phyloP scores from a whole-genome alignment of 2,329 filamentous ascomycete species.

The Apiospora saccharicola region DNA sequence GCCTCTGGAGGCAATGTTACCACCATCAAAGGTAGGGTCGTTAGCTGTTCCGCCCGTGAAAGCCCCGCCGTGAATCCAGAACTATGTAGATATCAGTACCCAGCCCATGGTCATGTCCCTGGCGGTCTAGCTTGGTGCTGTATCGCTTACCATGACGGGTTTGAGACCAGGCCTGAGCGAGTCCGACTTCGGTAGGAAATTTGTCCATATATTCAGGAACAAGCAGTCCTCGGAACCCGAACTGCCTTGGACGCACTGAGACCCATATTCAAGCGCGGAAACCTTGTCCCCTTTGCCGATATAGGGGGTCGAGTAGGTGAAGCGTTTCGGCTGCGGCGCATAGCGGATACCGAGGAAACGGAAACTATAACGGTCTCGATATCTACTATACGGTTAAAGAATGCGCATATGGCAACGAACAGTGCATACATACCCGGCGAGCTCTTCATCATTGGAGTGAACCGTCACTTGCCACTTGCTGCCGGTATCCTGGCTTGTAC shows the following conservation, averaged over 20 bases:
- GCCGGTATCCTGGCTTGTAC: slow-evolving; percentile 41
- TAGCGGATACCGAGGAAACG: slow-evolving; percentile 57
- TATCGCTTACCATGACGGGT: slow-evolving; percentile 43
- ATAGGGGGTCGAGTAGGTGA: slow-evolving; percentile 52
- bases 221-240: slow-evolving; percentile 54
- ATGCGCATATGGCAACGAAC: background rate
- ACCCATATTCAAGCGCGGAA: slow-evolving; percentile 47
- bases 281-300: slow-evolving; percentile 41
- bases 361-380: slow-evolving; percentile 35
- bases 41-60: slow-evolving; percentile 57
- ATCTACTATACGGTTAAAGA: slow-evolving; percentile 29
- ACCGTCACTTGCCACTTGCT: slow-evolving; percentile 47
- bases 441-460: slow-evolving; percentile 47
- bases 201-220: slow-evolving; percentile 55
- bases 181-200: slow-evolving; percentile 45
- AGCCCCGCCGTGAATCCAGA: slow-evolving; percentile 59
- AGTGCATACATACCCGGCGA: slow-evolving; percentile 42
- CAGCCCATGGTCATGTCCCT: background rate
- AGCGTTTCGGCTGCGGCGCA: slow-evolving; percentile 52
- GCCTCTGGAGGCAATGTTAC: slow-evolving; percentile 63
- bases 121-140: background rate
- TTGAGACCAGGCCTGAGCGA: slow-evolving; percentile 38
- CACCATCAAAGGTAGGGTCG: slow-evolving; percentile 55
- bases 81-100: background rate
- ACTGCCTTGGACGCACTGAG: slow-evolving; percentile 43